Percentiles rank a stretch among this genome's conserved stretches.
These are phyloP conservation scores for Echria macrotheca DNA, from an alignment of 495 filamentous ascomycete genomes.

Conservation along the genomic window DNA sequence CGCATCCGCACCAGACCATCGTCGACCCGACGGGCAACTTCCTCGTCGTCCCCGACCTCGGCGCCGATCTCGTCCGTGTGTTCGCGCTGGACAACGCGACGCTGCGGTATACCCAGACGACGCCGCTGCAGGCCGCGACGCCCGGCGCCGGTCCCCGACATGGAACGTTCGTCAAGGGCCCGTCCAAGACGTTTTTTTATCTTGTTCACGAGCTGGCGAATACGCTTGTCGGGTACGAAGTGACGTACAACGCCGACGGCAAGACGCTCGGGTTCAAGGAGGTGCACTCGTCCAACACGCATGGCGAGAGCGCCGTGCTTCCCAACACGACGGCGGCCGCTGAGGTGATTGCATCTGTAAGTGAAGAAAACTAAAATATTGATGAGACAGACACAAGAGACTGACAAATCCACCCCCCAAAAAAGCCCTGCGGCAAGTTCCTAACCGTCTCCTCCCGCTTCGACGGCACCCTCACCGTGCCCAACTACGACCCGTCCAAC, in stretches of 20 bases:
- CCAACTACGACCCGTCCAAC: conserved; percentile 40
- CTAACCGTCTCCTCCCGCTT: conserved; percentile 59
- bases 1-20: conserved; percentile 64
- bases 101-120: conserved; percentile 28
- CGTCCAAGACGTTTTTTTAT: conserved; percentile 52
- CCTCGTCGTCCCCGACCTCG: conserved; percentile 66
- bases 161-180: conserved; percentile 50
- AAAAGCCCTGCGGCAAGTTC: conserved; percentile 52
- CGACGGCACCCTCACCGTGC: conserved; percentile 44
- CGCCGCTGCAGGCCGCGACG: conserved; percentile 27
- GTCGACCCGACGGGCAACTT: conserved; percentile 63
- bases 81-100: conserved; percentile 47
- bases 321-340: conserved; percentile 43
- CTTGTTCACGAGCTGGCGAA: conserved; percentile 59
- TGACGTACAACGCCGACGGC: conserved; percentile 46
- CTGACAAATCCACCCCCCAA: background rate
- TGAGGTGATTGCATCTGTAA: conserved; percentile 57
- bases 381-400: no score
- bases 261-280: conserved; percentile 44
- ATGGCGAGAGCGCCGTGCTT: conserved; percentile 31
- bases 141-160: conserved; percentile 64
- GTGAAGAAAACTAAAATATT: no score
- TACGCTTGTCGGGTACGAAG: conserved; percentile 51
- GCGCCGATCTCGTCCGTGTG: conserved; percentile 61
- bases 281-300: conserved; percentile 39